Percentiles rank a stretch among this genome's conserved stretches.
These are phyloP conservation scores for Trypethelium eluteriae DNA, from an alignment of 495 filamentous ascomycete genomes.

Conservation along the genomic window DNA sequence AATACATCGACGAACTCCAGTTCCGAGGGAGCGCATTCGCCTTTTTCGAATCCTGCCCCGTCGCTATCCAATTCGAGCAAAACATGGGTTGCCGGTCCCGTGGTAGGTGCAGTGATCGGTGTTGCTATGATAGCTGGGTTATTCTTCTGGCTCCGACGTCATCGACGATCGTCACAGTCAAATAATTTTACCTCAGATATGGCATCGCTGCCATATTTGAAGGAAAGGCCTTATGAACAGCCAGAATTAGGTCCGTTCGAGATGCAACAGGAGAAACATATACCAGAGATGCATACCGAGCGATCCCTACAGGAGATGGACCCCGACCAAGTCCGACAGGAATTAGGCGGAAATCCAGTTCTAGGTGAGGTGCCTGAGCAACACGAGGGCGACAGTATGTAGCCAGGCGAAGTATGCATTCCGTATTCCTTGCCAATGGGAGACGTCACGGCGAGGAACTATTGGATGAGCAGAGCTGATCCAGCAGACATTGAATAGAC, in stretches of 20 bases:
- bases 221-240: neutral
- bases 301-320: neutral
- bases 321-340: neutral
- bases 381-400: too few species aligned
- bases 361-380: neutral
- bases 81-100: conserved; percentile 3
- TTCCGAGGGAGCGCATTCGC: neutral
- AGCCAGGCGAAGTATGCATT: too few species aligned
- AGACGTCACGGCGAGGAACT: too few species aligned
- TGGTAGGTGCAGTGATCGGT: neutral
- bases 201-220: neutral
- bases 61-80: neutral
- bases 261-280: neutral
- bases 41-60: neutral
- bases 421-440: too few species aligned
- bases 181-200: neutral
- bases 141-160: neutral
- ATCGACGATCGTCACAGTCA: neutral
- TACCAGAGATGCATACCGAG: too few species aligned
- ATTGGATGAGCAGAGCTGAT: too few species aligned
- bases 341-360: neutral
- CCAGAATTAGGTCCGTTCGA: neutral
- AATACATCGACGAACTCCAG: neutral
- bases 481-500: too few species aligned
- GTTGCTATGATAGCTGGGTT: neutral